Conservation (phyloP, 129 eudicot species). For the Solidago caesia region DNA sequence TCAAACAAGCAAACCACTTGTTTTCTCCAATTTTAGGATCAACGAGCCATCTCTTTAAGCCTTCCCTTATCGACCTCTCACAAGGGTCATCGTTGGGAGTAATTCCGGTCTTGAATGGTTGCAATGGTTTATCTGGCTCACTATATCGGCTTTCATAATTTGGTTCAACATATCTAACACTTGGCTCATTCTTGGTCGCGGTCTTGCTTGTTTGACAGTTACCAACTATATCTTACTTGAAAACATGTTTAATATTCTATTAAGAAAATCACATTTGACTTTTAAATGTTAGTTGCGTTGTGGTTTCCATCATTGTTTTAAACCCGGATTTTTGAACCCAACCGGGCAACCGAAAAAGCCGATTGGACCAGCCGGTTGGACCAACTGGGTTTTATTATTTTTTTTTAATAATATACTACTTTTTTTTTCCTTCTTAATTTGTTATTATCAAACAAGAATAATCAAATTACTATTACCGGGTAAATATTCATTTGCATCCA, state of each 20-base stretch:
- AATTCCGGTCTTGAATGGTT: slow-evolving; percentile 13
- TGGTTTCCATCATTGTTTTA: slow-evolving; percentile 32
- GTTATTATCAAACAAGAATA: no score
- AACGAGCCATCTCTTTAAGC: slow-evolving; percentile 47
- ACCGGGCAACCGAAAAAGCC: no score
- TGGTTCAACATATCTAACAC: slow-evolving; percentile 58
- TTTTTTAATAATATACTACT: no score
- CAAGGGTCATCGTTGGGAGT: slow-evolving; percentile 6
- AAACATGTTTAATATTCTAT: slow-evolving; percentile 19
- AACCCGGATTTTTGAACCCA: no score
- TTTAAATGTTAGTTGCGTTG: slow-evolving; percentile 13
- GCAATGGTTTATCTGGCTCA: slow-evolving; percentile 29
- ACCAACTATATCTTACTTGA: background rate
- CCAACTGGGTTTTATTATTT: no score
- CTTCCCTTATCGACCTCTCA: slow-evolving; percentile 31
- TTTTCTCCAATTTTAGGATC: slow-evolving; percentile 46
- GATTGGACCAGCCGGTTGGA: no score
- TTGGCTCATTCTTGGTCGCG: slow-evolving; percentile 70
- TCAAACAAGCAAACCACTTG: slow-evolving; percentile 44
- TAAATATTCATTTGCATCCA: no score
- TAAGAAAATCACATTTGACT: slow-evolving; percentile 17
- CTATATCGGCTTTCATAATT: slow-evolving; percentile 39
- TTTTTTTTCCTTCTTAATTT: no score
- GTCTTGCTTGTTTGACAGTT: slow-evolving; percentile 42
- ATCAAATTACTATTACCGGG: no score